A percentile compares a stretch with the other conserved stretches of the same genome.
Evolutionary conservation across 2,329 filamentous ascomycete genomes (phyloP).

Genomic region (Fusarium decemcellulare): DNA sequence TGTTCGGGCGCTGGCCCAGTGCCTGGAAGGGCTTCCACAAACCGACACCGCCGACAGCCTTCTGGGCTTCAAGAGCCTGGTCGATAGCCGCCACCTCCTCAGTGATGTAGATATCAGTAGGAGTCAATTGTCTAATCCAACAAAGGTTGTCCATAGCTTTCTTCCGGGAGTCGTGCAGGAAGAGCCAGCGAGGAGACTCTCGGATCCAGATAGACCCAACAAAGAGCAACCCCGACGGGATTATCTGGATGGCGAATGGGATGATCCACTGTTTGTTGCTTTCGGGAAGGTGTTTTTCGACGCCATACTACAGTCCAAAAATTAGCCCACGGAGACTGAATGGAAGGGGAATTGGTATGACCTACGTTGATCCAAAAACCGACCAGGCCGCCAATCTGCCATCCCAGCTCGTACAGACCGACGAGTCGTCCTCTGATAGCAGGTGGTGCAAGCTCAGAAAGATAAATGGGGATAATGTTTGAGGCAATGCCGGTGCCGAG

Average conservation of each 20-base stretch:
- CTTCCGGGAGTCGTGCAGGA: slow-evolving; percentile 65
- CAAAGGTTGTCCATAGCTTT: slow-evolving; percentile 65
- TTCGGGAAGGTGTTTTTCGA: slow-evolving; percentile 39
- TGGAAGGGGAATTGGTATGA: not conserved
- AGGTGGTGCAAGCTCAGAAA: slow-evolving; percentile 62
- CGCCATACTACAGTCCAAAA: slow-evolving; percentile 21
- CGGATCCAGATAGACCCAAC: slow-evolving; percentile 62
- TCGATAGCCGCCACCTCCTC: slow-evolving; percentile 41
- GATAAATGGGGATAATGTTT: slow-evolving; percentile 64
- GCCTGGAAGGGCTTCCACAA: slow-evolving; percentile 43
- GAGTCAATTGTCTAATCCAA: slow-evolving; percentile 66
- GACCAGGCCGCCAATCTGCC: slow-evolving; percentile 66
- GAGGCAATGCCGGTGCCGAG: slow-evolving; percentile 55
- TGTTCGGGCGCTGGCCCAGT: slow-evolving; percentile 52
- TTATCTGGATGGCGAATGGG: slow-evolving; percentile 67
- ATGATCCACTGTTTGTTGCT: slow-evolving; percentile 59
- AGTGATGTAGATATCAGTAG: slow-evolving; percentile 60
- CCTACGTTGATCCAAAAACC: slow-evolving; percentile 64
- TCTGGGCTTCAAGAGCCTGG: slow-evolving; percentile 63
- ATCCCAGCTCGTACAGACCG: slow-evolving; percentile 69
- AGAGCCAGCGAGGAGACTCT: slow-evolving; percentile 73
- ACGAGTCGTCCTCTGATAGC: slow-evolving; percentile 68
- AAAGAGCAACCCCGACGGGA: slow-evolving; percentile 67
- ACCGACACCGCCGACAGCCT: slow-evolving; percentile 71
- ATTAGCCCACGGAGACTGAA: not conserved